Percentiles rank a stretch among this genome's conserved stretches.
Evolutionary conservation across 441 rosid genomes (phyloP).

Genomic region (Aquilaria agallochum): DNA sequence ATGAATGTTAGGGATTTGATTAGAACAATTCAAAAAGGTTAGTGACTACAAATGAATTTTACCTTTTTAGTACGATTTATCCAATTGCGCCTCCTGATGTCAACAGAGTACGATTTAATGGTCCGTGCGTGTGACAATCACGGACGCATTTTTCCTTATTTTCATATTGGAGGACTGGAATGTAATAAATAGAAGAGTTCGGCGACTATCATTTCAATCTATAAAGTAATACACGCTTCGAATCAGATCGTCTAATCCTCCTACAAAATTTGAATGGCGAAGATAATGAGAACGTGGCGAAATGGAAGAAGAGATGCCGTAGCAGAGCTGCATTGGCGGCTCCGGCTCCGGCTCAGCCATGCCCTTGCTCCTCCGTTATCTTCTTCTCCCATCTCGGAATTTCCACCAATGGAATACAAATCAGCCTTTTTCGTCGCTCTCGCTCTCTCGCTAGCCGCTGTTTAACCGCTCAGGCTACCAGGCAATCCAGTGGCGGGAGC

Average conservation of each 20-base stretch:
- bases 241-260: neutral
- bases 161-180: no score
- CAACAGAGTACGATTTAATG: no score
- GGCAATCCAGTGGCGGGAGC: constrained; percentile 4
- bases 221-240: neutral
- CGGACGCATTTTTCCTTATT: no score
- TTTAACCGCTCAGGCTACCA: constrained; percentile 6
- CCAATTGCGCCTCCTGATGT: no score
- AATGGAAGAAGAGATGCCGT: constrained; percentile 30
- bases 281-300: constrained; percentile 51
- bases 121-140: no score
- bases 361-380: constrained; percentile 9
- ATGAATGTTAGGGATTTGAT: no score
- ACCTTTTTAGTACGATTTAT: no score
- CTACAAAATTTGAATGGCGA: constrained; percentile 21
- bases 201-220: no score
- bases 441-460: constrained; percentile 6
- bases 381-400: neutral
- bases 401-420: neutral
- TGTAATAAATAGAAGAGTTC: no score
- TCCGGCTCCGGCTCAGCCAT: constrained; percentile 18
- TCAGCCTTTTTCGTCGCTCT: neutral
- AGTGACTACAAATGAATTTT: no score
- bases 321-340: constrained; percentile 1
- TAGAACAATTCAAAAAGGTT: no score